A percentile compares a stretch with the other conserved stretches of the same genome.
Conservation (phyloP, 2,329 filamentous ascomycete species). For the Akanthomyces uredinophilus region DNA sequence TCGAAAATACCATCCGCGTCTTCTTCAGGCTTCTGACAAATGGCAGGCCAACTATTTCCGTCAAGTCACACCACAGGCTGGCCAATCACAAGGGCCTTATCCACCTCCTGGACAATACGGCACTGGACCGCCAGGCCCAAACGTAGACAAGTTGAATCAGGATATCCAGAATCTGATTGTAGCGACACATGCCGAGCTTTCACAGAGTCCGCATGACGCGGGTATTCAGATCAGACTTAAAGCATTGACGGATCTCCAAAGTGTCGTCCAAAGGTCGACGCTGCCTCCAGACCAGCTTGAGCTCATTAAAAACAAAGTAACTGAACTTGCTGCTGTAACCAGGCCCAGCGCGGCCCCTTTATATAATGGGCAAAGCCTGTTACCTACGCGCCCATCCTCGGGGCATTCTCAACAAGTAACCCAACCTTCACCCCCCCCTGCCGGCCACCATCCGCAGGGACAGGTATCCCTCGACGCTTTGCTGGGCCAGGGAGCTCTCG, state of each 20-base stretch:
- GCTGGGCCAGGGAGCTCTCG: constrained; percentile 55
- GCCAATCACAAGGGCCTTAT: constrained; percentile 33
- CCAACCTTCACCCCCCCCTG: constrained; percentile 30
- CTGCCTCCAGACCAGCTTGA: constrained; percentile 77
- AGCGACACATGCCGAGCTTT: constrained; percentile 67
- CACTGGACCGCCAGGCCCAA: constrained; percentile 44
- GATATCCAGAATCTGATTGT: constrained; percentile 77
- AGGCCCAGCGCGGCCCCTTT: constrained; percentile 30
- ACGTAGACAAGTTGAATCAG: constrained; percentile 70
- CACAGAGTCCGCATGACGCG: constrained; percentile 69
- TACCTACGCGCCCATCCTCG: constrained; percentile 22
- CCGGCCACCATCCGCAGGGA: constrained; percentile 27
- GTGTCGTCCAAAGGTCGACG: constrained; percentile 66
- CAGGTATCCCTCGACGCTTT: constrained; percentile 53
- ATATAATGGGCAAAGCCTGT: constrained; percentile 19
- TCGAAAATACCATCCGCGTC: neutral
- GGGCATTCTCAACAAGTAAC: constrained; percentile 27
- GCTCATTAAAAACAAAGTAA: constrained; percentile 79
- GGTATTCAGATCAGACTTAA: constrained; percentile 74
- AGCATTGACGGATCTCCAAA: constrained; percentile 78
- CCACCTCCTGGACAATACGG: constrained; percentile 37
- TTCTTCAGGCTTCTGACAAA: constrained; percentile 13
- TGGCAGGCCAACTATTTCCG: constrained; percentile 21
- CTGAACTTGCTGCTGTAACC: constrained; percentile 63
- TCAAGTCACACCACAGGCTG: constrained; percentile 35